Percentiles rank a stretch among this genome's conserved stretches.
These are phyloP conservation scores for Pseudofabraea citricarpa DNA, from an alignment of 2,329 filamentous ascomycete genomes.

Conservation along the genomic window DNA sequence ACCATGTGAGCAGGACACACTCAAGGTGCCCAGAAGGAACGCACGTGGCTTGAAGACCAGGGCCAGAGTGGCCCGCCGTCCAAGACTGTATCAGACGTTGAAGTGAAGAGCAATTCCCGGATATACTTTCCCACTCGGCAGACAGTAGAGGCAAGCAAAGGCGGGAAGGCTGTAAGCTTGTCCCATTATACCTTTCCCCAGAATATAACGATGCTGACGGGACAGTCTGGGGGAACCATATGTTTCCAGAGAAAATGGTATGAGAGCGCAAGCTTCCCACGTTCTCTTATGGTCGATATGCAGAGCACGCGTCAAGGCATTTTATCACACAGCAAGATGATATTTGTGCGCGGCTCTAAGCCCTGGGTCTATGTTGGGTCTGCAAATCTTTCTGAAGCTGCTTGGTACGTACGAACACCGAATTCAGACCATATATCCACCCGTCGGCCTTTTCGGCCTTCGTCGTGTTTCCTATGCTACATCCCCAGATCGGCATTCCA, in stretches of 20 bases:
- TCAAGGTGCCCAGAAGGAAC: slow-evolving; percentile 38
- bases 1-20: no score
- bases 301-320: slow-evolving; percentile 65
- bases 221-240: slow-evolving; percentile 72
- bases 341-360: slow-evolving; percentile 39
- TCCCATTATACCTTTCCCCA: background rate
- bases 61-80: no score
- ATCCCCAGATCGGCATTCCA: background rate
- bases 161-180: slow-evolving; percentile 50
- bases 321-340: slow-evolving; percentile 84
- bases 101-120: slow-evolving; percentile 48
- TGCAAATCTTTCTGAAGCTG: slow-evolving; percentile 87
- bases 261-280: slow-evolving; percentile 64
- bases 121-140: slow-evolving; percentile 77
- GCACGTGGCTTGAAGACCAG: slow-evolving; percentile 30
- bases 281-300: slow-evolving; percentile 67
- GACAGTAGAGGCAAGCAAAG: slow-evolving; percentile 62
- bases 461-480: no score
- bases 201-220: no score
- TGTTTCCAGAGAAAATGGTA: slow-evolving; percentile 74
- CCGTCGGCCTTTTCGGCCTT: no score
- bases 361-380: slow-evolving; percentile 83
- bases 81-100: no score
- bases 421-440: no score
- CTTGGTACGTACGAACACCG: slow-evolving; percentile 65